Percentiles rank a stretch among this genome's conserved stretches.
phyloP scores from a whole-genome alignment of 2,329 filamentous ascomycete genomes.

The Talaromyces piceae region DNA sequence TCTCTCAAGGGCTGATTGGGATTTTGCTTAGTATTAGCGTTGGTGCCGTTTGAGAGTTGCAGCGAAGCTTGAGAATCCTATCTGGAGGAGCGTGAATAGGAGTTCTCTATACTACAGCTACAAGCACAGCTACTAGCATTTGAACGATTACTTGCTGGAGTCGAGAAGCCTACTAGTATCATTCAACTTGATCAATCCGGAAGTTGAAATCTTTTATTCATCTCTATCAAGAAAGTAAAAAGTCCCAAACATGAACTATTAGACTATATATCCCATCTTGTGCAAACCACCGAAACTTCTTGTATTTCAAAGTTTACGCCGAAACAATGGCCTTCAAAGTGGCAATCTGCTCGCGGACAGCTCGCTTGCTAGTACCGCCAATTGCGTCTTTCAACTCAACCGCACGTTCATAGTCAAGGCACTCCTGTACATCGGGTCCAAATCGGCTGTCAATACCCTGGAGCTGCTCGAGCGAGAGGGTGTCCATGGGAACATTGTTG shows the following conservation, averaged over 20 bases:
- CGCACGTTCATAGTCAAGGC: constrained; percentile 74
- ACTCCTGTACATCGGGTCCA: constrained; percentile 60
- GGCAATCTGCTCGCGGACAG: constrained; percentile 62
- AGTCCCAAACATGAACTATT: background rate
- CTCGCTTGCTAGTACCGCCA: constrained; percentile 68
- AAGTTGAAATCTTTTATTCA: no score
- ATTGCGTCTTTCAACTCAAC: constrained; percentile 72
- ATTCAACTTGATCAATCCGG: no score
- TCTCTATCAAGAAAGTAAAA: background rate
- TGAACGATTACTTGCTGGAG: no score
- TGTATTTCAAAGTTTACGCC: background rate
- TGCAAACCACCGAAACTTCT: background rate
- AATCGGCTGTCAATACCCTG: constrained; percentile 63
- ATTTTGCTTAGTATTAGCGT: background rate
- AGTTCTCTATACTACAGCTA: no score
- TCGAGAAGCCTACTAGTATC: no score
- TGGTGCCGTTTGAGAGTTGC: no score
- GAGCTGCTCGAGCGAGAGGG: constrained; percentile 59
- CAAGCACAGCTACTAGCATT: no score
- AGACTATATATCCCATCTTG: background rate
- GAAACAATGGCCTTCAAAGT: constrained; percentile 50
- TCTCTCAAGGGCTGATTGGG: background rate
- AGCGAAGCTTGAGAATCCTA: no score
- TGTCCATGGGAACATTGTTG: constrained; percentile 59
- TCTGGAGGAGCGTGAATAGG: no score